Percentiles rank a stretch among this genome's conserved stretches.
These are phyloP conservation scores for Eragrostis curvula DNA, from an alignment of 176 grass and related monocot genomes.

Conservation along the genomic window DNA sequence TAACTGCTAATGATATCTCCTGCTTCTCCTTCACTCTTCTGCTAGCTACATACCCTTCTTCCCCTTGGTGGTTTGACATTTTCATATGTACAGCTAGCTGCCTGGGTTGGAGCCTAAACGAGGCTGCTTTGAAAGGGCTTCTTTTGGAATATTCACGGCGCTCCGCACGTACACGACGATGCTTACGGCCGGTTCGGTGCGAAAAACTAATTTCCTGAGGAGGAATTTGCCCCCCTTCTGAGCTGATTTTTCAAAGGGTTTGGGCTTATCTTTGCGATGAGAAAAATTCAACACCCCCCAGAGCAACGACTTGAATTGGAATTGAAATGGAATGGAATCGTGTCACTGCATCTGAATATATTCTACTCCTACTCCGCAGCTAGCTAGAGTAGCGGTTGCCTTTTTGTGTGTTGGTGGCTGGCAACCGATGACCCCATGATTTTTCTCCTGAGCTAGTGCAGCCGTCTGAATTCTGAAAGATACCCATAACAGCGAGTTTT, in stretches of 20 bases:
- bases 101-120: too few relatives aligned
- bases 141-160: slow-evolving; percentile 9
- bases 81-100: not conserved
- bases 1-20: not conserved
- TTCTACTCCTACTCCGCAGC: not conserved
- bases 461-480: slow-evolving; percentile 13
- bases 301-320: not conserved
- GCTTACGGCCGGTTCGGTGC: not conserved
- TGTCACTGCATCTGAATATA: not conserved
- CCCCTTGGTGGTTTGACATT: not conserved
- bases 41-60: too few relatives aligned
- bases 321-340: not conserved
- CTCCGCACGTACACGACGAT: not conserved
- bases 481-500: slow-evolving; percentile 3
- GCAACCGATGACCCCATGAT: not conserved
- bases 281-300: slow-evolving; percentile 1
- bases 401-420: not conserved
- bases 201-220: not conserved
- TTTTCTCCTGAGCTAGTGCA: not conserved
- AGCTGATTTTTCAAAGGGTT: slow-evolving; percentile 1
- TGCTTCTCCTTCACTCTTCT: not conserved
- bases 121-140: not conserved
- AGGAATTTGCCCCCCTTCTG: not conserved
- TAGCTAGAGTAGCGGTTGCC: not conserved
- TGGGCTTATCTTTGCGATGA: not conserved